Percentiles rank a stretch among this genome's conserved stretches.
Conservation (phyloP, 345 rosid species). For the Syzygium grande region DNA sequence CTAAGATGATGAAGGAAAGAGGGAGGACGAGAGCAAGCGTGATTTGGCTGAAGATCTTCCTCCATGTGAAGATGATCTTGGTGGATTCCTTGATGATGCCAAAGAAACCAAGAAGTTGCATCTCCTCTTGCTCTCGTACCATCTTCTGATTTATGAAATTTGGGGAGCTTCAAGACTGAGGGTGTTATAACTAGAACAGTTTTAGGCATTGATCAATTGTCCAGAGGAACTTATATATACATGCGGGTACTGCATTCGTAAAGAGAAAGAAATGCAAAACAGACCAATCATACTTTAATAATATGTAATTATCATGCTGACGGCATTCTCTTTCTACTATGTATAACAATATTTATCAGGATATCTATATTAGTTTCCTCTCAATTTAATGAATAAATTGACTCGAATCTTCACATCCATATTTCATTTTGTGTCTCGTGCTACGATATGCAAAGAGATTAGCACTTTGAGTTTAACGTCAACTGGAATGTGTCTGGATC, state of each 20-base stretch:
- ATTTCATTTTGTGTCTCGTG: background rate
- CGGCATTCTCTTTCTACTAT: background rate
- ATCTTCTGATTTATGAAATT: background rate
- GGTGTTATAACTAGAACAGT: background rate
- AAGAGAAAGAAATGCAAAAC: background rate
- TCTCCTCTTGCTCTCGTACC: constrained; percentile 22
- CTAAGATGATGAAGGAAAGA: constrained; percentile 26
- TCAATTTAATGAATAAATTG: background rate
- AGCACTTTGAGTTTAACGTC: background rate
- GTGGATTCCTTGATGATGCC: constrained; percentile 34
- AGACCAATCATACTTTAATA: background rate
- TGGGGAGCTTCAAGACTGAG: background rate
- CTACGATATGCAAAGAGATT: background rate
- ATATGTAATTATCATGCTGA: background rate
- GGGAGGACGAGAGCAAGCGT: constrained; percentile 36
- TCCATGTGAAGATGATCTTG: constrained; percentile 38
- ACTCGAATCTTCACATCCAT: background rate
- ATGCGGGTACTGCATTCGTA: background rate
- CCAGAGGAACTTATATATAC: background rate
- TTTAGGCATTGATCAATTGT: background rate
- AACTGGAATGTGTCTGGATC: background rate
- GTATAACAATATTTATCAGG: background rate
- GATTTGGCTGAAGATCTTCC: constrained; percentile 38
- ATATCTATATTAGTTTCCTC: background rate
- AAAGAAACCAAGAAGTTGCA: constrained; percentile 38